phyloP scores from a whole-genome alignment of 2,329 filamentous ascomycete species.

The Aquanectria penicillioides region DNA sequence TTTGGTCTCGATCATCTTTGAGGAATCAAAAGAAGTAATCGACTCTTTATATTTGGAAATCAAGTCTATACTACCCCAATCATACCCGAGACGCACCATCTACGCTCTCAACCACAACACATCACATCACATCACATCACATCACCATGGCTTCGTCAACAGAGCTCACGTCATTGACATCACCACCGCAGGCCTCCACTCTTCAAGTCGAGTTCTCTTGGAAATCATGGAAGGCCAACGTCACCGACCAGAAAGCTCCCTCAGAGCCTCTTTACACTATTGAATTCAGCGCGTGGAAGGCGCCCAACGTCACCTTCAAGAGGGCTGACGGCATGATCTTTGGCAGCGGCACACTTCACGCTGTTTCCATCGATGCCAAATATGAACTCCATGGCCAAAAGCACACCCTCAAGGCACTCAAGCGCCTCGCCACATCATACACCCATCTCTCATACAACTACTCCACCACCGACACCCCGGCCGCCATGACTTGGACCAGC shows the following conservation, averaged over 20 bases:
- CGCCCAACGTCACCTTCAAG: slow-evolving; percentile 27
- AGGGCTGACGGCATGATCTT: background rate
- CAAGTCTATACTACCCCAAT: too few relatives aligned
- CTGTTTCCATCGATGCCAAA: slow-evolving; percentile 33
- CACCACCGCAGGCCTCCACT: background rate
- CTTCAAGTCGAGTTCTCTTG: slow-evolving; percentile 32
- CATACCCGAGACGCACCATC: too few relatives aligned
- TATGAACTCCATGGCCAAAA: slow-evolving; percentile 34
- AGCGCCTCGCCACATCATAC: slow-evolving; percentile 32
- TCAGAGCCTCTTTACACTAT: slow-evolving; percentile 25
- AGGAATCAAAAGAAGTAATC: too few relatives aligned
- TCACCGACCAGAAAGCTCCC: slow-evolving; percentile 16
- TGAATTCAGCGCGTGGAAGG: slow-evolving; percentile 25
- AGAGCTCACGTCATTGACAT: background rate
- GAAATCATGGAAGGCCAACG: slow-evolving; percentile 26
- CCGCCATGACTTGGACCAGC: slow-evolving; percentile 35
- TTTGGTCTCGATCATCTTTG: too few relatives aligned
- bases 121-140: background rate
- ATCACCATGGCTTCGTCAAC: background rate
- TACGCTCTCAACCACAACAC: too few relatives aligned
- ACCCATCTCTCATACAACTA: slow-evolving; percentile 34
- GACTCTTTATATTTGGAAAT: too few relatives aligned
- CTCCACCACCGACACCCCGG: slow-evolving; percentile 17
- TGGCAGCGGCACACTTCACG: slow-evolving; percentile 30
- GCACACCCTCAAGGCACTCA: slow-evolving; percentile 33